Base-by-base conservation (phyloP, 257 asterid genomes). In the Nicotiana sylvestris region DNA sequence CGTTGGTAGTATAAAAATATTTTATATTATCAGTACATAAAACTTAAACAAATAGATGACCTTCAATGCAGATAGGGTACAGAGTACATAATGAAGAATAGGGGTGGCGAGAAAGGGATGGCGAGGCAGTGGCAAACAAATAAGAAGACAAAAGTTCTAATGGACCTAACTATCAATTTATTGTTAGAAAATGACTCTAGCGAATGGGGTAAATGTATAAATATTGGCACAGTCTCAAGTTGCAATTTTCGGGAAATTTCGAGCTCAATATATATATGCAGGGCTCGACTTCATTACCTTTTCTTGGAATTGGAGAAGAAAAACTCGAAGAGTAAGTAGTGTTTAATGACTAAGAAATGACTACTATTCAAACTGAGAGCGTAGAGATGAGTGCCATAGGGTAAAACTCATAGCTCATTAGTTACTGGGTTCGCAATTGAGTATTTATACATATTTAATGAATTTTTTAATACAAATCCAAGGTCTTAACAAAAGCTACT, bases 91-190 rank as follows among this genome's bases (percentile, higher is more conserved):
- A 21, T 72, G 39, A 55, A 72, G 13, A 72, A 18, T 39, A 39
- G n/a, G 39, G 61, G 25, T 46, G 39, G 6, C 78, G 33, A 70
- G 35, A 70, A 70, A 70, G 33, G 57, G 57, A 46, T 43, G 39
- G 39, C 37, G 4, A 35, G 37, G 3, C 15, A 70, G 43, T 70
- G 78, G 78, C 21, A 11, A 70, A 21, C 78, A 43, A 39, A 72
- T 72, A 72, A 46, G 32, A 69, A 35, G 77, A 69, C 77, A 69
- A 69, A 69, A n/a, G 33, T 21, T 72, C 39, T 46, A 46, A 72
- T 46, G 11, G 7, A 13, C 12, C 39, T 4, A 46, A 49, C 61
- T 25, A 72, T 46, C 61, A 46, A 72, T 72, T 72, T 46, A 46
- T 72, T 46, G 79, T 25, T 46, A 49, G 15, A 46, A 72, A 72